Percentiles rank a stretch among this genome's conserved stretches.
These are phyloP conservation scores for Pseudonectria foliicola DNA, from an alignment of 2,329 filamentous ascomycete species.

Conservation along the genomic window DNA sequence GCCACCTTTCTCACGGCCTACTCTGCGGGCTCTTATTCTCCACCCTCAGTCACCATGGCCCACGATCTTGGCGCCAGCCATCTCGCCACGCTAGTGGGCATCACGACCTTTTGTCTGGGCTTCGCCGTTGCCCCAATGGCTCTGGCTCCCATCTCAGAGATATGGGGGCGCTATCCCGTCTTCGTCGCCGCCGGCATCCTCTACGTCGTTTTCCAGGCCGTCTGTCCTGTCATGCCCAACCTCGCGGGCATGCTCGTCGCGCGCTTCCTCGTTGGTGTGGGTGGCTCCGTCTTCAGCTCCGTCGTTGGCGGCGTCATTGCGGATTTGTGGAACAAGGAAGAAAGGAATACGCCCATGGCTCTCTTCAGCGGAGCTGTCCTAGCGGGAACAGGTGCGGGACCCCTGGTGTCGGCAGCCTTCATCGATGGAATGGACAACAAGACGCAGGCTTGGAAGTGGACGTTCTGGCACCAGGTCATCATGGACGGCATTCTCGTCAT, in stretches of 20 bases:
- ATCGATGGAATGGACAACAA: conserved; percentile 47
- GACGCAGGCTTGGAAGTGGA: conserved; percentile 66
- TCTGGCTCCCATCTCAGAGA: conserved; percentile 79
- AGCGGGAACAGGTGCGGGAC: conserved; percentile 72
- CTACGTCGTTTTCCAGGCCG: conserved; percentile 63
- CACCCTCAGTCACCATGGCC: conserved; percentile 58
- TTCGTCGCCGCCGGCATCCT: conserved; percentile 68
- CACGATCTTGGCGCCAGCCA: conserved; percentile 57
- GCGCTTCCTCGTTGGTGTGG: conserved; percentile 71
- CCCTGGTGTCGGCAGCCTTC: conserved; percentile 64
- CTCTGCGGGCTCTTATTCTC: conserved; percentile 72
- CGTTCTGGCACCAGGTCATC: conserved; percentile 82
- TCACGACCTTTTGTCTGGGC: conserved; percentile 75
- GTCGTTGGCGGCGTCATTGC: conserved; percentile 90
- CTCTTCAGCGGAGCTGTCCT: conserved; percentile 76
- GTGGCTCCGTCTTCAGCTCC: conserved; percentile 71
- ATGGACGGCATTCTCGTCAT: conserved; percentile 52
- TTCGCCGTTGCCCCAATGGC: conserved; percentile 83
- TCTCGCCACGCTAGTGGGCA: conserved; percentile 63
- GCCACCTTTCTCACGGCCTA: conserved; percentile 76
- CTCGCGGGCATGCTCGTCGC: conserved; percentile 68
- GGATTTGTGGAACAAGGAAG: conserved; percentile 72
- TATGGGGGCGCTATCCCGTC: conserved; percentile 78
- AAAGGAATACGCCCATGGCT: conserved; percentile 84
- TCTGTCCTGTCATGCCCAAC: conserved; percentile 63